Percentiles rank a stretch among this genome's conserved stretches.
Conservation (phyloP, 2,329 filamentous ascomycete genomes). For the Cladosporium sp. region DNA sequence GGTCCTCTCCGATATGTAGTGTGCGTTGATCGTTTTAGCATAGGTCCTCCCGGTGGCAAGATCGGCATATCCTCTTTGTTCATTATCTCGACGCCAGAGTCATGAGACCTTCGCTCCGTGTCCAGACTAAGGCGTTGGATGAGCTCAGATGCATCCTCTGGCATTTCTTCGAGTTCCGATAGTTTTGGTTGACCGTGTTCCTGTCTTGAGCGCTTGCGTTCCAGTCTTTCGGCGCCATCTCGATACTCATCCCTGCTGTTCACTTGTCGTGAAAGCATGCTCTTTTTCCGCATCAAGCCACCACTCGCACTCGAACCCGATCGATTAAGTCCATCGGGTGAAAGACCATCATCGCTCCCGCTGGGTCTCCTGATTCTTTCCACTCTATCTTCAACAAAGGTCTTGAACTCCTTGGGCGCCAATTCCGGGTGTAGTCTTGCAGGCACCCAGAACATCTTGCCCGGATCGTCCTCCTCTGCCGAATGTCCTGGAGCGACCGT, state of each 20-base stretch:
- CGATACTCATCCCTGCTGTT: conserved; percentile 72
- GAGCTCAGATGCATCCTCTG: conserved; percentile 70
- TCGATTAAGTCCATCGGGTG: conserved; percentile 54
- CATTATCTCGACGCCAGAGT: conserved; percentile 36
- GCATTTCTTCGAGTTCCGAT: conserved; percentile 66
- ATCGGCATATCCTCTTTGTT: conserved; percentile 75
- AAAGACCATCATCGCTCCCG: conserved; percentile 60
- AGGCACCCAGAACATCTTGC: conserved; percentile 90
- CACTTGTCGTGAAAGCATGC: conserved; percentile 90
- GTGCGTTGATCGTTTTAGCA: conserved; percentile 81
- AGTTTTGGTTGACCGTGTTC: conserved; percentile 57
- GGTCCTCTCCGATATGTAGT: conserved; percentile 91
- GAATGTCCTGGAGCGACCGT: conserved; percentile 64
- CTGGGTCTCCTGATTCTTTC: conserved; percentile 84
- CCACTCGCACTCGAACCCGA: conserved; percentile 46
- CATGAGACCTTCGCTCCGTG: conserved; percentile 32
- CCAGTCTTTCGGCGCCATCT: conserved; percentile 77
- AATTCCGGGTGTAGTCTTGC: conserved; percentile 91
- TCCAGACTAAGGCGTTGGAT: conserved; percentile 66
- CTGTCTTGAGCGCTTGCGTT: conserved; percentile 62
- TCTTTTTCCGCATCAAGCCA: conserved; percentile 78
- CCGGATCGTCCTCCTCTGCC: conserved; percentile 78
- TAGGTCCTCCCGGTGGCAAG: conserved; percentile 69
- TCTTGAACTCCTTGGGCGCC: conserved; percentile 93
- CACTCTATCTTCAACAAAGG: conserved; percentile 88